phyloP scores from a whole-genome alignment of 179 eudicot species.

The Camellia oleifera region DNA sequence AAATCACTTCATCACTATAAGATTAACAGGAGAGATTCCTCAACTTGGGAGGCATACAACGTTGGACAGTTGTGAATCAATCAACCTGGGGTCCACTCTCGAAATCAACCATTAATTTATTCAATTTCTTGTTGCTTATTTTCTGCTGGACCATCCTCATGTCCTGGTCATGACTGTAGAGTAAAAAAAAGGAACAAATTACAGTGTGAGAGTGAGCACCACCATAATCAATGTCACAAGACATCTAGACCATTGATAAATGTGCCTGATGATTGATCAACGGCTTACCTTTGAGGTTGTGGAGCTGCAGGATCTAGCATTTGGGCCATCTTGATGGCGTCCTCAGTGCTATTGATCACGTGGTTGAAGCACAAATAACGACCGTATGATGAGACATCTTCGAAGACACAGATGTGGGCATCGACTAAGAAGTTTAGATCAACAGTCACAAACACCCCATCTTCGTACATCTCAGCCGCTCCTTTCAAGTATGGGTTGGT shows the following conservation, averaged over 20 bases:
- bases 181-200: background rate
- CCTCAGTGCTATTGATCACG: constrained; percentile 41
- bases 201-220: background rate
- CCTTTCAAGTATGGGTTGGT: constrained; percentile 59
- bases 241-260: background rate
- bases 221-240: too few relatives aligned
- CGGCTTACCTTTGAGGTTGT: constrained; percentile 35
- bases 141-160: constrained; percentile 33
- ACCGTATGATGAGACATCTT: constrained; percentile 57
- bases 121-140: constrained; percentile 62
- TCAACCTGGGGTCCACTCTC: constrained; percentile 21
- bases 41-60: background rate
- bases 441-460: constrained; percentile 54
- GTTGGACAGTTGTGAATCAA: constrained; percentile 2
- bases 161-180: constrained; percentile 21
- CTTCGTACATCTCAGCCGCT: constrained; percentile 75
- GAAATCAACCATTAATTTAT: constrained; percentile 46
- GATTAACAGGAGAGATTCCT: background rate
- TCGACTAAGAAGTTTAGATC: constrained; percentile 48
- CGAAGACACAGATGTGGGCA: constrained; percentile 46
- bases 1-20: too few relatives aligned
- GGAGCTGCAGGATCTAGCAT: constrained; percentile 32
- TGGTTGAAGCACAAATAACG: constrained; percentile 61
- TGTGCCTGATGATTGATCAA: background rate
- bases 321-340: constrained; percentile 45